Evolutionary conservation across 345 rosid species (phyloP), one percentile per base, ranked within the genome.

Genomic region (Eucalyptus sideroxylon): DNA sequence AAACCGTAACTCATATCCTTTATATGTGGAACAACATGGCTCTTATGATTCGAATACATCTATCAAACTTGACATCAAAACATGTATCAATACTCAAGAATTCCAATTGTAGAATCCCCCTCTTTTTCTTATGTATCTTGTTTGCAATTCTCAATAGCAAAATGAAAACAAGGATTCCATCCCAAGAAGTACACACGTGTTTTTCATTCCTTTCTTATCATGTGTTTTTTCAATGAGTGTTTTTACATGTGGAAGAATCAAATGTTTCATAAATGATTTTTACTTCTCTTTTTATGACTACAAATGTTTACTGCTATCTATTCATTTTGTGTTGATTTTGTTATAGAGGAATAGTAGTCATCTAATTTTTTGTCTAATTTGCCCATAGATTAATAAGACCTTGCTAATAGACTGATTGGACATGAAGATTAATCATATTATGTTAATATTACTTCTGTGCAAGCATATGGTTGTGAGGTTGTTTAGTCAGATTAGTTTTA

Each of bases 221-320:
- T 24, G 1, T 56, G 62, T 24, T 24, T 56, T 6, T 56, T 56
- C 5, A 10, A 17, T 0, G 1, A 59, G 65, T 59, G 30, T 10
- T 24, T 24, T 56, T 56, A 0, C 11, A 10, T 56, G 30, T 17
- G 1, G 30, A 56, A 2, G 62, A 56, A 56, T 56, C 10, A 19
- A 53, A 8, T 53, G 10, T 19, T 53, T 0, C 8, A 19, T 53
- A 53, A 53, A 53, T 17, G 24, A 19, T 53, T 53, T 53, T 56
- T 4, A 56, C 13, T 24, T 9, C 30, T 56, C 62, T 56, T 24
- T 56, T 10, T 56, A 56, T 56, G 0, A 56, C 62, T 24, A 9
- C 0, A 0, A 0, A 56, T 56, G 62, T 24, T 56, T 56, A 1
- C 0, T 56, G 30, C 62, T 56, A 9, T 2, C 14, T 10, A 2